Percentiles rank a stretch among this genome's conserved stretches.
phyloP scores from a whole-genome alignment of 805 yeast genomes.

The Teunomyces aglyptinius region DNA sequence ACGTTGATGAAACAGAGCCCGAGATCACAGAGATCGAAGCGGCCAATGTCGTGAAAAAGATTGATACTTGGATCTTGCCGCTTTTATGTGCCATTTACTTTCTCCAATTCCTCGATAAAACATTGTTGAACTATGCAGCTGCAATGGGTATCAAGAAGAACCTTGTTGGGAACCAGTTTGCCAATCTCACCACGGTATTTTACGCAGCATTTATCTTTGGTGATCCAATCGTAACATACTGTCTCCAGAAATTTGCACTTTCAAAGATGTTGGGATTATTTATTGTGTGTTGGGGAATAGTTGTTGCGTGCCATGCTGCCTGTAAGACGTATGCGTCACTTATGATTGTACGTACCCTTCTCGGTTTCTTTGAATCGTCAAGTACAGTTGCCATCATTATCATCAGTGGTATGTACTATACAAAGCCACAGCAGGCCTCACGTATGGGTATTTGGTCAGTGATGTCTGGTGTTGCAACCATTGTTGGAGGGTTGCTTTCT shows the following conservation, averaged over 20 bases:
- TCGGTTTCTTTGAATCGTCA: slow-evolving; percentile 56
- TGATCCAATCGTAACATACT: slow-evolving; percentile 44
- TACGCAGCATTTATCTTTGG: slow-evolving; percentile 54
- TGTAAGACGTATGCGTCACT: slow-evolving; percentile 51
- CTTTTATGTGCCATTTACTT: slow-evolving; percentile 53
- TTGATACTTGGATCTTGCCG: slow-evolving; percentile 50
- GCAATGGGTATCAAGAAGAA: slow-evolving; percentile 60
- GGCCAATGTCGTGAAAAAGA: slow-evolving; percentile 24
- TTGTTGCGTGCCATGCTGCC: slow-evolving; percentile 48
- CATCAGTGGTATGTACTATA: slow-evolving; percentile 63
- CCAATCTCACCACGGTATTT: slow-evolving; percentile 52
- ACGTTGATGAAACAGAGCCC: slow-evolving; percentile 1
- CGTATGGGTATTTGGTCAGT: slow-evolving; percentile 57
- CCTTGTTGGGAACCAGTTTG: slow-evolving; percentile 47
- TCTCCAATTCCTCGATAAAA: slow-evolving; percentile 58
- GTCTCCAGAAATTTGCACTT: slow-evolving; percentile 51
- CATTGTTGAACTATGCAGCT: slow-evolving; percentile 59
- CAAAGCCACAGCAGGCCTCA: slow-evolving; percentile 48
- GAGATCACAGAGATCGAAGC: slow-evolving; percentile 3
- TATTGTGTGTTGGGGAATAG: slow-evolving; percentile 53
- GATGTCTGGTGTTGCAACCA: slow-evolving; percentile 57
- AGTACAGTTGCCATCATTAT: slow-evolving; percentile 57
- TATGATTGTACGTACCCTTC: slow-evolving; percentile 52
- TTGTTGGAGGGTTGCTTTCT: slow-evolving; percentile 44
- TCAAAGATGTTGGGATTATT: slow-evolving; percentile 49